Evolutionary conservation across 257 asterid species (phyloP).

Genomic region (Ligustrum vulgare): DNA sequence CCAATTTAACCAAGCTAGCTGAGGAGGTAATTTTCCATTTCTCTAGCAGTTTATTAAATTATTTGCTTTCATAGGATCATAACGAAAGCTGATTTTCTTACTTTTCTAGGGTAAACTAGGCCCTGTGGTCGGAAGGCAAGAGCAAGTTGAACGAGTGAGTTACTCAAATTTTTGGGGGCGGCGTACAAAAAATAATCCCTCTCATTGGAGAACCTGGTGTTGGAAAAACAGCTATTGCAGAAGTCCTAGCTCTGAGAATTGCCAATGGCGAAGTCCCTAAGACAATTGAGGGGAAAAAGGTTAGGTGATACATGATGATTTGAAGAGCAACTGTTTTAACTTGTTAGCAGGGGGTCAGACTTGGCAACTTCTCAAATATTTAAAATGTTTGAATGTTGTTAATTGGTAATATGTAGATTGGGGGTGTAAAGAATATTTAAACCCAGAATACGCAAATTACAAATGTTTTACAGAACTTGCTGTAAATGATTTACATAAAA

Average conservation of each 20-base stretch:
- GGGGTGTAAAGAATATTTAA: no score
- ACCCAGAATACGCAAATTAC: no score
- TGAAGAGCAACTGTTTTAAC: constrained; percentile 1
- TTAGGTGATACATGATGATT: constrained; percentile 24
- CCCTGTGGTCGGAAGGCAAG: constrained; percentile 95
- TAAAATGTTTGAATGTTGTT: not conserved
- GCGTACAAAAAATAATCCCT: constrained; percentile 93
- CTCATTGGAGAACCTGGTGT: constrained; percentile 99
- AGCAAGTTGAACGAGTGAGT: constrained; percentile 93
- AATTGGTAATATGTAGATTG: no score
- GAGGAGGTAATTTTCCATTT: constrained; percentile 69
- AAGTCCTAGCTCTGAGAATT: constrained; percentile 94
- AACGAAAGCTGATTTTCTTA: constrained; percentile 20
- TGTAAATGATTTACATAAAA: no score
- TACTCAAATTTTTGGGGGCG: constrained; percentile 92
- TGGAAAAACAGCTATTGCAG: constrained; percentile 97
- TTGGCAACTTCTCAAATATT: not conserved
- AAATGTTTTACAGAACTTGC: no score
- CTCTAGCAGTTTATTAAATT: constrained; percentile 8
- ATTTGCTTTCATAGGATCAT: constrained; percentile 3
- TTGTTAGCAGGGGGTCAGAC: not conserved
- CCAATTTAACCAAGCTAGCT: constrained; percentile 72
- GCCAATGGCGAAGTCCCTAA: constrained; percentile 93
- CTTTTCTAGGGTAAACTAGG: constrained; percentile 80
- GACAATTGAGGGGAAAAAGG: constrained; percentile 95